Base-by-base conservation (phyloP, 2,329 filamentous ascomycete genomes). In the Aspergillus thermomutatus region DNA sequence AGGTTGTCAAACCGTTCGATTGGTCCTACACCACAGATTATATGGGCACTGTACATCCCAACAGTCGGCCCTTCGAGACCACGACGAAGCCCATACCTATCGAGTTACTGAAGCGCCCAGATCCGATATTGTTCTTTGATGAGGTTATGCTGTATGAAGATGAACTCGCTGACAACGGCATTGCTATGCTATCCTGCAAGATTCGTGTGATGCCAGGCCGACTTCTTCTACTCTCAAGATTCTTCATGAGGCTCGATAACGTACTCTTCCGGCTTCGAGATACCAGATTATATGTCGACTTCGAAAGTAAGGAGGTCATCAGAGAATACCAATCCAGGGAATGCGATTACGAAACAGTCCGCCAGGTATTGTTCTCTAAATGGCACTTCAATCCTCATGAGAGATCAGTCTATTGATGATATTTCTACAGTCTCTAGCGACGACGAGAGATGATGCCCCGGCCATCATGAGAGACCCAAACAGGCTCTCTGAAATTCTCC, bases 11-110 rank as follows among this genome's bases (percentile, higher is more conserved):
- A 77, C 92, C 93, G 3, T 99, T 95, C 72, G 94, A 99, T 77
- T 99, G 94, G 94, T 96, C 91, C 60, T 99, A 97, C 77, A 94
- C 87, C 63, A 96, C 93, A 37, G 83, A 87, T 64, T 99, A 96
- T 75, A 83, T 82, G 55, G 94, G 94, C 51, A 91, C 88, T 3
- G 76, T 88, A 43, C 71, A 77, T 56, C 64, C 70, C 43, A 60
- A 62, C 47, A 68, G 69, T 40, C 66, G 70, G 4, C 62, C 68
- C 17, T 80, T 84, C 56, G 64, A 77, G 54, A 67, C 76, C 19
- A 78, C 77, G 23, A 72, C 76, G n/a, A 77, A 76, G 19, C 75
- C 82, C 54, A 94, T 99, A 60, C 92, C 94, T 4, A 82, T 96
- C 55, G 91, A 93, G 66, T 83, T 97, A 45, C 83, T 99, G 51